Percentiles rank a stretch among this genome's conserved stretches.
phyloP scores from a whole-genome alignment of 164 flowering plant species.

The Annona squamosa region DNA sequence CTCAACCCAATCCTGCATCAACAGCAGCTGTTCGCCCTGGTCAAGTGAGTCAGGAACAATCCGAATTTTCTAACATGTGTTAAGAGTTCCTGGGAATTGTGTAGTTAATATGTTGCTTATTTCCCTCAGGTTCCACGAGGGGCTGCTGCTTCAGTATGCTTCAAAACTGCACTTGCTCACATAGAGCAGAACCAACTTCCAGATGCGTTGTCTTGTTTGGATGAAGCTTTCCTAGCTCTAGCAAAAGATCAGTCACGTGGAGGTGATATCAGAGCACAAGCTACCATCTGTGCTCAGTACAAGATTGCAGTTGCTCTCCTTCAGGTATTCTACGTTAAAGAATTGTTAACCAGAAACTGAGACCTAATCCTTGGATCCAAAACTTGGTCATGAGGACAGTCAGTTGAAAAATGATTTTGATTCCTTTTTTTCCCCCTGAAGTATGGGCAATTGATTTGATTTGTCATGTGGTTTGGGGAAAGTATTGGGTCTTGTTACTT shows the following conservation, averaged over 20 bases:
- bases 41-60: slow-evolving; percentile 41
- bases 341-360: background rate
- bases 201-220: slow-evolving; percentile 95
- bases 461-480: background rate
- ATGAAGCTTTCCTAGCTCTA: slow-evolving; percentile 92
- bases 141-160: slow-evolving; percentile 89
- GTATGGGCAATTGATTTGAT: background rate
- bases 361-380: background rate
- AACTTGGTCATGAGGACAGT: background rate
- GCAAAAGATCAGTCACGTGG: slow-evolving; percentile 99
- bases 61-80: background rate
- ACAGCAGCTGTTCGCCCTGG: slow-evolving; percentile 89
- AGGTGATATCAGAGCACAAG: slow-evolving; percentile 93
- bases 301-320: slow-evolving; percentile 93
- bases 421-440: too few relatives aligned
- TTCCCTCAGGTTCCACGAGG: slow-evolving; percentile 90
- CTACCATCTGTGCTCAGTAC: slow-evolving; percentile 97
- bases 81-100: background rate
- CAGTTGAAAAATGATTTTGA: too few relatives aligned
- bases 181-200: slow-evolving; percentile 95
- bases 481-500: background rate
- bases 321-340: slow-evolving; percentile 41
- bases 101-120: background rate
- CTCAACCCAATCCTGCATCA: slow-evolving; percentile 45
- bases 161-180: slow-evolving; percentile 87